A percentile compares a stretch with the other conserved stretches of the same genome.
phyloP scores from a whole-genome alignment of 2,329 filamentous ascomycete species.

The Leptographium wingfieldii region DNA sequence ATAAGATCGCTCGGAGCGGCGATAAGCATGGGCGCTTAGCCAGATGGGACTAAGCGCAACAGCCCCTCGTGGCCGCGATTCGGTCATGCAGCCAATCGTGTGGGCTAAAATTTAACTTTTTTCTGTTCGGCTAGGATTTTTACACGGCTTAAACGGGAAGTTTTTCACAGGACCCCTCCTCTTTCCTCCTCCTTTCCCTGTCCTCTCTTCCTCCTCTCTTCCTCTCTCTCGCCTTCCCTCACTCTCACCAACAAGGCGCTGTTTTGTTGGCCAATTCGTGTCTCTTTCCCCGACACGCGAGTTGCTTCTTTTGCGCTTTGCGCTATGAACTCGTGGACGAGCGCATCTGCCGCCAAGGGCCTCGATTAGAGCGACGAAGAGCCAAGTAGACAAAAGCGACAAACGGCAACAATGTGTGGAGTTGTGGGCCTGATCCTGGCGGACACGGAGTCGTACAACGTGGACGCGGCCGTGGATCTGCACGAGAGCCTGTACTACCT shows the following conservation, averaged over 20 bases:
- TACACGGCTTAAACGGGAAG: background rate
- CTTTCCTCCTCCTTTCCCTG: background rate
- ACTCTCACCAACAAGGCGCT: background rate
- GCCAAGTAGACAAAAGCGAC: background rate
- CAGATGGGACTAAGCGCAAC: too few species aligned
- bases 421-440: slow-evolving; percentile 49
- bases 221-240: too few species aligned
- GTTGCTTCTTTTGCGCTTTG: background rate
- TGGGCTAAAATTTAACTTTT: background rate
- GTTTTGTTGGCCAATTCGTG: background rate
- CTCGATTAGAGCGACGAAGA: too few species aligned
- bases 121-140: background rate
- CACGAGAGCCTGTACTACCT: slow-evolving; percentile 60
- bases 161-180: background rate
- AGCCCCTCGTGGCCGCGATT: too few species aligned
- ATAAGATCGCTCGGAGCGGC: background rate
- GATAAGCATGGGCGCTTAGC: too few species aligned
- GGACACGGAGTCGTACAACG: slow-evolving; percentile 27
- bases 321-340: background rate
- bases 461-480: slow-evolving; percentile 45
- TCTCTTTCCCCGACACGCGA: background rate
- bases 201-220: too few species aligned
- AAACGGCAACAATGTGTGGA: slow-evolving; percentile 42
- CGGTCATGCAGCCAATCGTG: background rate
- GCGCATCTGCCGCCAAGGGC: too few species aligned